Conservation (phyloP, 2,329 filamentous ascomycete genomes). For the Talaromyces sp. region DNA sequence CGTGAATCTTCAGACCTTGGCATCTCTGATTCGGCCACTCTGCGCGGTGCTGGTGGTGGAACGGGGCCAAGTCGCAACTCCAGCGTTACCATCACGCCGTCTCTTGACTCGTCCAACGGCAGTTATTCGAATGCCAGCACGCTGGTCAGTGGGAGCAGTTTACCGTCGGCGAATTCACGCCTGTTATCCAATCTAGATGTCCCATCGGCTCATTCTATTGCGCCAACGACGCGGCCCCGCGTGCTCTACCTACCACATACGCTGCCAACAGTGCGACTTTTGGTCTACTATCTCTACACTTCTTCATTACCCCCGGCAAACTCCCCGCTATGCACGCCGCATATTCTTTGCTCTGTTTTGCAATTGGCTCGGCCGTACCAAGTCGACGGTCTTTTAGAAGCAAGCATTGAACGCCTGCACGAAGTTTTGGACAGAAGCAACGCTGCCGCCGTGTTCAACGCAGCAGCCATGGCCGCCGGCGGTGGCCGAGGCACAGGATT, state of each 20-base stretch:
- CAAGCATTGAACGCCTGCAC: conserved; percentile 86
- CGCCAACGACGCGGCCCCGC: conserved; percentile 64
- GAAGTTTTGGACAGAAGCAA: conserved; percentile 86
- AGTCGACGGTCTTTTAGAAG: conserved; percentile 86
- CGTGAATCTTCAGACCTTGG: conserved; percentile 73
- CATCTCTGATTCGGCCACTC: conserved; percentile 64
- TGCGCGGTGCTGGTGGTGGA: conserved; percentile 56
- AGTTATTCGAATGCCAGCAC: conserved; percentile 40
- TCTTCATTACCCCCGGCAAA: conserved; percentile 73
- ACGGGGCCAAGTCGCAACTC: conserved; percentile 62
- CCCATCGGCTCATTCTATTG: conserved; percentile 49
- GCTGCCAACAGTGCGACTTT: conserved; percentile 77
- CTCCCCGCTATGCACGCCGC: conserved; percentile 80
- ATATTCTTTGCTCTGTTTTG: conserved; percentile 90
- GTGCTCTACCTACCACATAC: conserved; percentile 93
- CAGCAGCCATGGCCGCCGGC: conserved; percentile 94
- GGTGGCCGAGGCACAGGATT: conserved; percentile 79
- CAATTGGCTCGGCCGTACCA: conserved; percentile 92
- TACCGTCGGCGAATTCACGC: conserved; percentile 23
- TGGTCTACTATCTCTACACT: conserved; percentile 91
- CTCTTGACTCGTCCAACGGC: conserved; percentile 26
- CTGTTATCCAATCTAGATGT: conserved; percentile 43
- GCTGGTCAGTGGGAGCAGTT: conserved; percentile 25
- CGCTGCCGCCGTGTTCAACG: conserved; percentile 95
- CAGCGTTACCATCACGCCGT: conserved; percentile 75